These are phyloP conservation scores for Suhomyces chickasaworum DNA, from an alignment of 1,139 yeast species.

Conservation along the genomic window DNA sequence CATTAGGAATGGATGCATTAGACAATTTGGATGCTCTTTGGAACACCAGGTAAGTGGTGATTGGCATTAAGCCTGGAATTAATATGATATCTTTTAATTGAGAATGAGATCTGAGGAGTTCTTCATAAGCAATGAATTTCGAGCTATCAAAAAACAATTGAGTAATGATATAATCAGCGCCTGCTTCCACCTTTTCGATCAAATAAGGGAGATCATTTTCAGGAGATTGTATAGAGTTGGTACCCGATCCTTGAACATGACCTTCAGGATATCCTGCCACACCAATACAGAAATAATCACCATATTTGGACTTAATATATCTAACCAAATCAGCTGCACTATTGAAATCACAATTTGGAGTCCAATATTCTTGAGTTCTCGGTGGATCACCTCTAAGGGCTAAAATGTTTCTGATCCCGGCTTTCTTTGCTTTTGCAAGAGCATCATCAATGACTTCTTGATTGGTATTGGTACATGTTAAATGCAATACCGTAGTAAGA, in stretches of 20 bases:
- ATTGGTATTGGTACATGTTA: constrained; percentile 95
- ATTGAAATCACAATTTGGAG: constrained; percentile 57
- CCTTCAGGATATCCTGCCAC: constrained; percentile 98
- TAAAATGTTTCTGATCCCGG: constrained; percentile 81
- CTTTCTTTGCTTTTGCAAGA: constrained; percentile 64
- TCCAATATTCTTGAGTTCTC: constrained; percentile 73
- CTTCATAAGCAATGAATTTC: constrained; percentile 44
- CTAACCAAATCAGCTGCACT: constrained; percentile 82
- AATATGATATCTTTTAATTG: constrained; percentile 53
- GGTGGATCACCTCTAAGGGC: constrained; percentile 98
- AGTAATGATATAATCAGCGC: constrained; percentile 49
- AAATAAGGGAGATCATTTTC: constrained; percentile 72
- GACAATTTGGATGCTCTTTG: constrained; percentile 87
- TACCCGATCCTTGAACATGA: constrained; percentile 80
- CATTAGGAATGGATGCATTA: constrained; percentile 79
- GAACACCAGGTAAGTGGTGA: constrained; percentile 83
- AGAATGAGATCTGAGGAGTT: constrained; percentile 33
- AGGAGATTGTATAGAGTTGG: constrained; percentile 56
- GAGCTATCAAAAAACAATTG: constrained; percentile 48
- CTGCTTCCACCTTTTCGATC: constrained; percentile 49
- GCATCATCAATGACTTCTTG: constrained; percentile 77
- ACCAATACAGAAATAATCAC: constrained; percentile 80
- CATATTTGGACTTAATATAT: constrained; percentile 69
- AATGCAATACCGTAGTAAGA: constrained; percentile 85
- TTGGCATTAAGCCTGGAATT: constrained; percentile 96